phyloP scores from a whole-genome alignment of 73 alveolate genomes.

The Paraurostyla sp. region DNA sequence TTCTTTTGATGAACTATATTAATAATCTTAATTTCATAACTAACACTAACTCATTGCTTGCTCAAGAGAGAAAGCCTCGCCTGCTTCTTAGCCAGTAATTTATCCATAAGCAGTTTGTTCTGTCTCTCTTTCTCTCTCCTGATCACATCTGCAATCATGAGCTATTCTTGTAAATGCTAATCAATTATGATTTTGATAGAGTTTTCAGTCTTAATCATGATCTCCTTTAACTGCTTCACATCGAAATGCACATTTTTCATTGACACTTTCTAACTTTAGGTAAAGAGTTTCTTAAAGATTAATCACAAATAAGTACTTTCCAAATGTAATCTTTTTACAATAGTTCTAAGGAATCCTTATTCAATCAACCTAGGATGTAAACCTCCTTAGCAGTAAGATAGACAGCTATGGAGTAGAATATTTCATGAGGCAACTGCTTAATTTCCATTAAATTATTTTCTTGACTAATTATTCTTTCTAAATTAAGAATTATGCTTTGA shows the following conservation, averaged over 20 bases:
- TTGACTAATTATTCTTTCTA: no score
- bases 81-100: slow-evolving; percentile 34
- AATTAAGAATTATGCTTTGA: no score
- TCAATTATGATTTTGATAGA: background rate
- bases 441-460: no score
- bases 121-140: slow-evolving; percentile 29
- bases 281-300: slow-evolving; percentile 9
- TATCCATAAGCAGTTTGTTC: background rate
- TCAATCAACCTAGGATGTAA: background rate
- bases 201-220: slow-evolving; percentile 8
- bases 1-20: background rate
- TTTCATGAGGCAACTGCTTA: slow-evolving; percentile 26
- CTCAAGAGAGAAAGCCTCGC: background rate
- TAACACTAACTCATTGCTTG: background rate
- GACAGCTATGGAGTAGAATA: background rate
- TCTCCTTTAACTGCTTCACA: background rate
- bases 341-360: background rate
- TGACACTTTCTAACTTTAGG: background rate
- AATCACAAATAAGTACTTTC: background rate
- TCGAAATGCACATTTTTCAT: background rate
- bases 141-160: slow-evolving; percentile 41
- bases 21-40: background rate
- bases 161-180: background rate
- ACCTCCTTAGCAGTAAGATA: slow-evolving; percentile 14
- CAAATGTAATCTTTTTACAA: slow-evolving; percentile 13